These are phyloP conservation scores for Saraca asoca DNA, from an alignment of 331 rosid species.

Conservation along the genomic window DNA sequence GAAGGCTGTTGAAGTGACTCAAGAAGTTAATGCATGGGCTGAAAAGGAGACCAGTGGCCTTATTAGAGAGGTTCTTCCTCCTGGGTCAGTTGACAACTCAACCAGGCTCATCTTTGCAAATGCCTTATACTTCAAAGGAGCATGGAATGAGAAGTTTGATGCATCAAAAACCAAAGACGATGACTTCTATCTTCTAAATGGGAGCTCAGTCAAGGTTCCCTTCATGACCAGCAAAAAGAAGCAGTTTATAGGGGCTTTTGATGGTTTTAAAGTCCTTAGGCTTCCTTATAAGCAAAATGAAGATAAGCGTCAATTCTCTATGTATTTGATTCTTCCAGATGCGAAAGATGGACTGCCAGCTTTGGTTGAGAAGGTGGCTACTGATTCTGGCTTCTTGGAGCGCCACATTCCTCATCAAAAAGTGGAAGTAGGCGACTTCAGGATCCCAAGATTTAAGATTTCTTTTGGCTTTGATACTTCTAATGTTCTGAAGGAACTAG, in stretches of 20 bases:
- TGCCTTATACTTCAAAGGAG: slow-evolving; percentile 85
- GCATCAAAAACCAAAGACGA: slow-evolving; percentile 55
- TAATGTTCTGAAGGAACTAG: slow-evolving; percentile 53
- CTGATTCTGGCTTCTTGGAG: slow-evolving; percentile 62
- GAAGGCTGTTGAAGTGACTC: slow-evolving; percentile 59
- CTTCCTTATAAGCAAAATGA: slow-evolving; percentile 78
- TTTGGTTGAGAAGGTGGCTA: slow-evolving; percentile 63
- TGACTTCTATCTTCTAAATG: slow-evolving; percentile 69
- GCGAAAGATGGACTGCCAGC: slow-evolving; percentile 66
- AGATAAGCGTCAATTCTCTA: slow-evolving; percentile 65
- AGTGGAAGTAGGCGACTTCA: slow-evolving; percentile 65
- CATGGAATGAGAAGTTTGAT: slow-evolving; percentile 67
- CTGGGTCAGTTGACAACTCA: slow-evolving; percentile 58
- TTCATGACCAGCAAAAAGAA: slow-evolving; percentile 72
- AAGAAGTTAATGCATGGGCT: slow-evolving; percentile 80
- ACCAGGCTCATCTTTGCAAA: slow-evolving; percentile 78
- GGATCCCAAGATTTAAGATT: slow-evolving; percentile 71
- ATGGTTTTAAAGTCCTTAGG: slow-evolving; percentile 71
- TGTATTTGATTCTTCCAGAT: slow-evolving; percentile 82
- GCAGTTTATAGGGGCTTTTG: slow-evolving; percentile 51
- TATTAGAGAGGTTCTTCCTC: slow-evolving; percentile 75
- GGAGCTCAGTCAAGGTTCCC: slow-evolving; percentile 60
- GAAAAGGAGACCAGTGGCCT: slow-evolving; percentile 83
- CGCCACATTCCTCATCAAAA: slow-evolving; percentile 52
- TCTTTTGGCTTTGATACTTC: slow-evolving; percentile 72